A percentile compares a stretch with the other conserved stretches of the same genome.
phyloP scores from a whole-genome alignment of 345 rosid genomes.

The Corymbia maculata region DNA sequence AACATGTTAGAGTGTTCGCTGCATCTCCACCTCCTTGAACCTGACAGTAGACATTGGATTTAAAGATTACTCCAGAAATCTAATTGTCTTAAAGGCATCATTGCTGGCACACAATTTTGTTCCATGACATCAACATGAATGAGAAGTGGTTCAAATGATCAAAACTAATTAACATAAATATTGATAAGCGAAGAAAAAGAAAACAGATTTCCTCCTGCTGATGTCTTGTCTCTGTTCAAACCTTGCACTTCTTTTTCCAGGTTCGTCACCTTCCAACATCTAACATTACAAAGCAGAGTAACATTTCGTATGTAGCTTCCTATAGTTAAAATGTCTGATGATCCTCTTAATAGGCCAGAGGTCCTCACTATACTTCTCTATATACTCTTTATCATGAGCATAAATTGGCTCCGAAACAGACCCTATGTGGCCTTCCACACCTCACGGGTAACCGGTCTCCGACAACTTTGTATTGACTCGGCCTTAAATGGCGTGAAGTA shows the following conservation, averaged over 20 bases:
- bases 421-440: background rate
- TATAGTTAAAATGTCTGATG: background rate
- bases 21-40: slow-evolving; percentile 40
- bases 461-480: background rate
- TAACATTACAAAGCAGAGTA: background rate
- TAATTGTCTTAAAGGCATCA: background rate
- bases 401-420: background rate
- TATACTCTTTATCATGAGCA: background rate
- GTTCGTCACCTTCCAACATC: background rate
- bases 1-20: slow-evolving; percentile 32
- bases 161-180: background rate
- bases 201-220: background rate
- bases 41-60: background rate
- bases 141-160: background rate
- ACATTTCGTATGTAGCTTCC: background rate
- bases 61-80: background rate
- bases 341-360: background rate
- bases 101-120: background rate
- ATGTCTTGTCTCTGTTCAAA: background rate
- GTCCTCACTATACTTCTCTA: background rate
- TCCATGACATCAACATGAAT: background rate
- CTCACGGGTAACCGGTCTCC: fast-evolving
- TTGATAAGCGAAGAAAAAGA: background rate
- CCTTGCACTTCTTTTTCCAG: background rate
- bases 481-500: background rate